Percentiles rank a stretch among this genome's conserved stretches.
Evolutionary conservation across 179 eudicot genomes (phyloP).

Genomic region (Corrigiola litoralis): DNA sequence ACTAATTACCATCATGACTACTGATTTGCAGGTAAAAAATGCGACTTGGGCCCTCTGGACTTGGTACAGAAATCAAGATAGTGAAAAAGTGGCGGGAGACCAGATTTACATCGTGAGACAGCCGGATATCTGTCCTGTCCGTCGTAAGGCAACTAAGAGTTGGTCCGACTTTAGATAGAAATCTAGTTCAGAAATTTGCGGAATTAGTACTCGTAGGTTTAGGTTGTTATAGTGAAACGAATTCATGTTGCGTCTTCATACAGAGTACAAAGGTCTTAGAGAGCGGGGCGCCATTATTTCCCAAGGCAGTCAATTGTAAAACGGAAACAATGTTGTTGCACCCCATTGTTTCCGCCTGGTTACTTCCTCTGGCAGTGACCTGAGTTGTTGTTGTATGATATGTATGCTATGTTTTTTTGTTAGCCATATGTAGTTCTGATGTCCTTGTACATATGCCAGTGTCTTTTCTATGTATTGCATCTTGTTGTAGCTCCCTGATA

Average conservation of each 20-base stretch:
- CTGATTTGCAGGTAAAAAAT: slow-evolving; percentile 68
- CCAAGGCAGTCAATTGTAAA: background rate
- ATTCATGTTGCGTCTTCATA: background rate
- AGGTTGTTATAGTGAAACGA: background rate
- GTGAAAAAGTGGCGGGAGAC: slow-evolving; percentile 60
- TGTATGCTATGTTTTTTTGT: background rate
- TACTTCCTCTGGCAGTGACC: background rate
- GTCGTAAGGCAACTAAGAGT: slow-evolving; percentile 26
- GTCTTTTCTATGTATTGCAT: too few species aligned
- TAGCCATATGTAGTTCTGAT: slow-evolving; percentile 5
- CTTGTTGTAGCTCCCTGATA: too few species aligned
- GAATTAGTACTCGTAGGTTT: background rate
- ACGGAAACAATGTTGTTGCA: background rate
- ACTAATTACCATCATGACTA: background rate
- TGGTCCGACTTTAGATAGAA: slow-evolving; percentile 28
- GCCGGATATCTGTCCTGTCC: slow-evolving; percentile 56
- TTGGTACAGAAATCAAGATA: slow-evolving; percentile 93
- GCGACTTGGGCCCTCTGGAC: slow-evolving; percentile 91
- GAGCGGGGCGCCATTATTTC: background rate
- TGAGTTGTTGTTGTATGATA: slow-evolving; percentile 14
- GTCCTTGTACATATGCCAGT: background rate
- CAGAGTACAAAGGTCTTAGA: background rate
- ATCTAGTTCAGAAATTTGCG: background rate
- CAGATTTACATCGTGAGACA: slow-evolving; percentile 85
- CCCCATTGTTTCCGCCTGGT: background rate